Conservation (phyloP, 2,329 filamentous ascomycete genomes). For the Aspergillus phoenicis region DNA sequence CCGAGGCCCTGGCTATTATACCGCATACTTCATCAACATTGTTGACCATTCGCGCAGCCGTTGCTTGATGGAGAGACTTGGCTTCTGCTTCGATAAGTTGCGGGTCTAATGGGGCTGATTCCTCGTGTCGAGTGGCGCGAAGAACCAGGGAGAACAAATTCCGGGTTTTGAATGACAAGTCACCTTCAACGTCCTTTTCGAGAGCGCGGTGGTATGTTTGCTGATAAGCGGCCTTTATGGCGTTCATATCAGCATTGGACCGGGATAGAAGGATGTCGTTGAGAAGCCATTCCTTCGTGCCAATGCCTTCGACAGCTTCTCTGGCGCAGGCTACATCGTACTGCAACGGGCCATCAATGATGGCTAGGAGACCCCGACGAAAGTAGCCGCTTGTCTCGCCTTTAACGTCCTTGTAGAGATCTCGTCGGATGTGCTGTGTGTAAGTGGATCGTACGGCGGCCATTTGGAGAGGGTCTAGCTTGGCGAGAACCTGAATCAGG, state of each 20-base stretch:
- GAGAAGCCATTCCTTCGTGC: constrained; percentile 82
- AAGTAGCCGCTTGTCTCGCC: constrained; percentile 77
- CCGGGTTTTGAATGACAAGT: constrained; percentile 84
- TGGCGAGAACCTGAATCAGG: constrained; percentile 70
- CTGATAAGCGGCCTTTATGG: constrained; percentile 80
- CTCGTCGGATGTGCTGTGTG: constrained; percentile 64
- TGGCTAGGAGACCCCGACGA: constrained; percentile 70
- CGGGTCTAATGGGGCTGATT: constrained; percentile 71
- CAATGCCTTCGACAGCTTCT: constrained; percentile 73
- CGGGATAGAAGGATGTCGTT: constrained; percentile 84
- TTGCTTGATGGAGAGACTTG: constrained; percentile 74
- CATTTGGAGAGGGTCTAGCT: constrained; percentile 77
- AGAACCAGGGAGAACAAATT: constrained; percentile 82
- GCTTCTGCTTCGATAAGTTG: constrained; percentile 76
- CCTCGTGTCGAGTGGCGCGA: constrained; percentile 72
- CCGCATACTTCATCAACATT: constrained; percentile 63
- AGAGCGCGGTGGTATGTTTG: constrained; percentile 67
- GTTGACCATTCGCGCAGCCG: constrained; percentile 64
- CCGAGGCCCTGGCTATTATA: constrained; percentile 73
- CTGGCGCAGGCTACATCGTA: constrained; percentile 73
- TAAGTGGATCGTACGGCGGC: constrained; percentile 69
- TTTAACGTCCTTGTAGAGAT: constrained; percentile 73
- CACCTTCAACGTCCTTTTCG: constrained; percentile 71
- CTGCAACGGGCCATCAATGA: constrained; percentile 76
- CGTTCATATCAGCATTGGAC: constrained; percentile 82